Evolutionary conservation across 495 filamentous ascomycete species (phyloP).

Genomic region (Schizothecium vesticola): DNA sequence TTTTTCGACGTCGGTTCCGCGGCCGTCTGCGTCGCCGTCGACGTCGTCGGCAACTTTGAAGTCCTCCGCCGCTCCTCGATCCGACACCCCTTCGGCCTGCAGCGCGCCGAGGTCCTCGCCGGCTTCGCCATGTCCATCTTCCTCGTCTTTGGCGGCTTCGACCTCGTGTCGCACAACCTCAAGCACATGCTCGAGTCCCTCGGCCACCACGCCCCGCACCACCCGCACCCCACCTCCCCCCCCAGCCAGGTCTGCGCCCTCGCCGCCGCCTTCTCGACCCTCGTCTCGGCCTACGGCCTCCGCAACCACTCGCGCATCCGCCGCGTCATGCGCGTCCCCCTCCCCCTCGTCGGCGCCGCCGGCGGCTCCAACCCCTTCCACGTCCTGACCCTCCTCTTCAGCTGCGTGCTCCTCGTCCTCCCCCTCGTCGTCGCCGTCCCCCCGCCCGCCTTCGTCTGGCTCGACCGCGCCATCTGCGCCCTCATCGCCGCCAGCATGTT

Average conservation of each 20-base stretch:
- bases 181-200: slow-evolving; percentile 73
- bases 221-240: slow-evolving; percentile 40
- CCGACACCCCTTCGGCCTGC: slow-evolving; percentile 86
- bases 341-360: slow-evolving; percentile 67
- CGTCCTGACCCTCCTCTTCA: slow-evolving; percentile 84
- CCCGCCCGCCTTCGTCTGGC: slow-evolving; percentile 59
- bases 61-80: slow-evolving; percentile 93
- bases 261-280: slow-evolving; percentile 63
- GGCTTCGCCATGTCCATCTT: slow-evolving; percentile 97
- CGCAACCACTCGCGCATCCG: slow-evolving; percentile 94
- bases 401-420: slow-evolving; percentile 71
- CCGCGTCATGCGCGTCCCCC: slow-evolving; percentile 72
- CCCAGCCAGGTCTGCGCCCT: slow-evolving; percentile 38
- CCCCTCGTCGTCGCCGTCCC: slow-evolving; percentile 64
- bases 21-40: slow-evolving; percentile 86
- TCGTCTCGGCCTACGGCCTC: slow-evolving; percentile 79
- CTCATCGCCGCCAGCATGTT: slow-evolving; percentile 84
- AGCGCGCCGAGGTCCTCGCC: slow-evolving; percentile 86
- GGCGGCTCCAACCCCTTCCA: slow-evolving; percentile 71
- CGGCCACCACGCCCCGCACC: slow-evolving; percentile 58
- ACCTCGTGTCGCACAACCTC: slow-evolving; percentile 85
- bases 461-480: slow-evolving; percentile 75
- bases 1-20: slow-evolving; percentile 92
- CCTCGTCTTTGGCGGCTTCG: slow-evolving; percentile 92
- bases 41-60: slow-evolving; percentile 91